Evolutionary conservation across 176 grass and related monocot genomes (phyloP).

Genomic region (maize (Zea mays)): Zm-B73-REFERENCE-NAM-5.0 NC_050097.1:4143501-4144000

Average conservation of each 20-base stretch:
- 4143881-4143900: not conserved
- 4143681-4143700: not conserved
- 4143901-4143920: not conserved
- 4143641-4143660: not conserved
- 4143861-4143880: not conserved
- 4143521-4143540: not conserved
- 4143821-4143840: not conserved
- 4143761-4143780: not conserved
- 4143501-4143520: not conserved
- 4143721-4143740: not conserved
- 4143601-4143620: not conserved
- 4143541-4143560: not conserved
- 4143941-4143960: not conserved
- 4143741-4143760: not conserved
- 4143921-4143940: not conserved
- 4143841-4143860: not conserved
- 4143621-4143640: not conserved
- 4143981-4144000: not conserved
- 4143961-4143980: too few species aligned
- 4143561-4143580: too few species aligned
- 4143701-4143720: not conserved
- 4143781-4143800: conserved; percentile 11
- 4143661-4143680: not conserved
- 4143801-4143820: not conserved
- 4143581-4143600: not conserved